Evolutionary conservation across 108 stramenopile species (phyloP).

Genomic region (Asterionellopsis glacialis): DNA sequence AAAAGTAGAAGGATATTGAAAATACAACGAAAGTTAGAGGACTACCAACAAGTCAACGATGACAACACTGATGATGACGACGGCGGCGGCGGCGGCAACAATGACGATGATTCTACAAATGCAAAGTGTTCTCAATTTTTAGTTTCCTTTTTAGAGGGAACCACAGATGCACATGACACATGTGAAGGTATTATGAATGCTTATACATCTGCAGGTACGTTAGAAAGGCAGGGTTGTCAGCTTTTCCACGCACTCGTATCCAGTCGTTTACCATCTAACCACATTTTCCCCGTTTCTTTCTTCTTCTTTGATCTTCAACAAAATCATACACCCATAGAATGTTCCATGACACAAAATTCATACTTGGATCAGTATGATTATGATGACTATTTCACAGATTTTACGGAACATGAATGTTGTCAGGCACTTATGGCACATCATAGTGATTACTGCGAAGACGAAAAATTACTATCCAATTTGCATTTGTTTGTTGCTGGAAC

Average conservation of each 20-base stretch:
- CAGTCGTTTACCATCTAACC: too few relatives aligned
- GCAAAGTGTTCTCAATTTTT: constrained; percentile 65
- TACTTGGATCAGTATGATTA: constrained; percentile 34
- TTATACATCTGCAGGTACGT: constrained; percentile 61
- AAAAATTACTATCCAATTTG: constrained; percentile 25
- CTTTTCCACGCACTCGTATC: too few relatives aligned
- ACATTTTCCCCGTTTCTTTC: too few relatives aligned
- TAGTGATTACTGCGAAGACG: constrained; percentile 33
- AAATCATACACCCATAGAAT: not conserved
- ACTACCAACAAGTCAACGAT: constrained; percentile 1
- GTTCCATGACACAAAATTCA: constrained; percentile 9
- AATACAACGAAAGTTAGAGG: not conserved
- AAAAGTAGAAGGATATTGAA: not conserved
- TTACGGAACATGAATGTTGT: constrained; percentile 41
- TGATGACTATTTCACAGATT: constrained; percentile 44
- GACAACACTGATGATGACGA: not conserved
- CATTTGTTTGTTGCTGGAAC: constrained; percentile 41
- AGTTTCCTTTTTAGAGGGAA: constrained; percentile 72
- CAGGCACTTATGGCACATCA: constrained; percentile 28
- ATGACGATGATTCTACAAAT: constrained; percentile 35
- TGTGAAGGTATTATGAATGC: constrained; percentile 81
- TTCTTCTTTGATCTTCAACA: too few relatives aligned
- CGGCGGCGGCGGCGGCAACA: not conserved
- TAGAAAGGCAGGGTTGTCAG: too few relatives aligned
- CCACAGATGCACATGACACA: constrained; percentile 76